Percentiles rank a stretch among this genome's conserved stretches.
Conservation (phyloP, 73 alveolate species). For the Loxodes magnus region DNA sequence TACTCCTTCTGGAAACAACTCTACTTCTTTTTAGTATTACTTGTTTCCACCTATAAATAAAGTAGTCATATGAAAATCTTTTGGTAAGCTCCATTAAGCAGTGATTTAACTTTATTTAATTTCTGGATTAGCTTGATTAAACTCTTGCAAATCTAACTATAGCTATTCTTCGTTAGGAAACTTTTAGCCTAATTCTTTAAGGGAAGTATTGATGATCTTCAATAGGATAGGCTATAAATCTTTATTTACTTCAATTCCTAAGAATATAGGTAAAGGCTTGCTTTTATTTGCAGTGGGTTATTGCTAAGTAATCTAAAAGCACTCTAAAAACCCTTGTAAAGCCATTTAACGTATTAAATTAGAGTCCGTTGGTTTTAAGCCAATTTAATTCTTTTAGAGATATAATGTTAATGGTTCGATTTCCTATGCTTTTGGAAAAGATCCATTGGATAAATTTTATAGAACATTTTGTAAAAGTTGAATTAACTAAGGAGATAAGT, state of each 20-base stretch:
- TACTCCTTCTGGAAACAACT: background rate
- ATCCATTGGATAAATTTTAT: background rate
- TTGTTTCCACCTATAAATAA: background rate
- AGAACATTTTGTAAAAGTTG: background rate
- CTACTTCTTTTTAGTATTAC: background rate
- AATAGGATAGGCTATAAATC: background rate
- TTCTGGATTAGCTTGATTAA: background rate
- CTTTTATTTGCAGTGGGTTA: background rate
- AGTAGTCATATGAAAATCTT: background rate
- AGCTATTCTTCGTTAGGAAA: background rate
- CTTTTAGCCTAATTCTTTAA: background rate
- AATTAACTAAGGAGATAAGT: background rate
- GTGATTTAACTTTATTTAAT: background rate
- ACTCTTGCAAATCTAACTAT: background rate
- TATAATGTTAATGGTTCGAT: background rate
- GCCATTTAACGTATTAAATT: background rate
- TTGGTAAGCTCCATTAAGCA: background rate
- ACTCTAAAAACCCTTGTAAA: background rate
- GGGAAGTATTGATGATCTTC: background rate
- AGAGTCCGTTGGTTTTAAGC: background rate
- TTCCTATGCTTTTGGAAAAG: background rate
- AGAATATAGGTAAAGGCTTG: too few relatives aligned
- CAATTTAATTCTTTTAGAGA: background rate
- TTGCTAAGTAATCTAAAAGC: background rate
- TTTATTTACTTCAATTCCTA: background rate